Conservation (phyloP, 306 rosid species). For the Corylus americana region DNA sequence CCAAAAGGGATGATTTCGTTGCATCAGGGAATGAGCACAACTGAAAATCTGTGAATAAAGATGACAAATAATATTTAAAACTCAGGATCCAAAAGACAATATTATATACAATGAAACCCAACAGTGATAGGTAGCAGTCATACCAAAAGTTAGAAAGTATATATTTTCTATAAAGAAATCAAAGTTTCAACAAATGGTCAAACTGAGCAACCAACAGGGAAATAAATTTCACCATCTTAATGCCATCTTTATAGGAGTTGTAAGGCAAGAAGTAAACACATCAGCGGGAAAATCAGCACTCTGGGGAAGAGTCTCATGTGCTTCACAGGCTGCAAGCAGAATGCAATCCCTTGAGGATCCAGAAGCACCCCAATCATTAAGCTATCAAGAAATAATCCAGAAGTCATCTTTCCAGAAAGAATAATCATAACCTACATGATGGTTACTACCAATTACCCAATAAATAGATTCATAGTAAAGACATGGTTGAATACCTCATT, state of each 20-base stretch:
- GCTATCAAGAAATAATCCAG: conserved; percentile 55
- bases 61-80: background rate
- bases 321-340: conserved; percentile 96
- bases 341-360: conserved; percentile 92
- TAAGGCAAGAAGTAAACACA: conserved; percentile 95
- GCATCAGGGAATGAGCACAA: background rate
- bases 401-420: conserved; percentile 23
- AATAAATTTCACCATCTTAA: conserved; percentile 77
- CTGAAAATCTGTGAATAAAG: background rate
- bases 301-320: conserved; percentile 96
- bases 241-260: conserved; percentile 99
- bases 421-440: conserved; percentile 12
- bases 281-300: conserved; percentile 99
- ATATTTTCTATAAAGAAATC: background rate
- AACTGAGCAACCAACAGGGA: conserved; percentile 23
- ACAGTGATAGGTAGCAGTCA: background rate
- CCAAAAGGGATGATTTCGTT: background rate
- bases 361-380: conserved; percentile 72
- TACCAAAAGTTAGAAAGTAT: background rate
- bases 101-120: background rate
- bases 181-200: conserved; percentile 10
- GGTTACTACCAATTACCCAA: background rate
- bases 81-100: background rate
- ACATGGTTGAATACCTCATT: conserved; percentile 55
- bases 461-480: conserved; percentile 18